These are phyloP conservation scores for Melocanna baccifera DNA, from an alignment of 176 grass and related monocot species.

Conservation along the genomic window DNA sequence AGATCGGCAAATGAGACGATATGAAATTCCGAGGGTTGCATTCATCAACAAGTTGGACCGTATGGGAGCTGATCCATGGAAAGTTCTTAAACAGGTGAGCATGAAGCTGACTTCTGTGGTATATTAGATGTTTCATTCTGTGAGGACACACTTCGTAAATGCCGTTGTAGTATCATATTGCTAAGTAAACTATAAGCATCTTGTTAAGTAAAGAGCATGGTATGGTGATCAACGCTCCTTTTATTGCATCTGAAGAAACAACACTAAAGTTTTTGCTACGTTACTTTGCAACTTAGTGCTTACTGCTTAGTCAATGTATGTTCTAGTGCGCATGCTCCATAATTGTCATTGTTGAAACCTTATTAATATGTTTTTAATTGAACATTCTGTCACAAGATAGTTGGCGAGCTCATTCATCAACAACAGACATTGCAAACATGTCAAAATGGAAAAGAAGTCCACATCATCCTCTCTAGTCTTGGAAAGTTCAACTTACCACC, in stretches of 20 bases:
- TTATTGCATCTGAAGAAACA: neutral
- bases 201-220: neutral
- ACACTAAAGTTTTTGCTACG: neutral
- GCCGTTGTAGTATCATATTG: neutral
- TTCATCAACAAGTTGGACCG: conserved; percentile 98
- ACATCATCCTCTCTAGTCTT: neutral
- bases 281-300: neutral
- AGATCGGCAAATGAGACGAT: conserved; percentile 97
- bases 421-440: neutral
- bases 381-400: neutral
- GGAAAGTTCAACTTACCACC: neutral
- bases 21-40: conserved; percentile 90
- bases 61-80: conserved; percentile 99
- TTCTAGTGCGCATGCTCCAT: neutral
- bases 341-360: neutral
- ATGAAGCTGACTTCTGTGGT: conserved; percentile 2
- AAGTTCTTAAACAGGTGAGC: conserved; percentile 86
- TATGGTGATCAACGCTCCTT: neutral
- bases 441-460: neutral
- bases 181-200: neutral
- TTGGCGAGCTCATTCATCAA: neutral
- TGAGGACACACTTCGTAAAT: neutral
- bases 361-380: neutral
- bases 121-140: neutral
- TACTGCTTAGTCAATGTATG: neutral